A percentile compares a stretch with the other conserved stretches of the same genome.
Conservation (phyloP, 345 rosid species). For the Cardiospermum halicacabum region DNA sequence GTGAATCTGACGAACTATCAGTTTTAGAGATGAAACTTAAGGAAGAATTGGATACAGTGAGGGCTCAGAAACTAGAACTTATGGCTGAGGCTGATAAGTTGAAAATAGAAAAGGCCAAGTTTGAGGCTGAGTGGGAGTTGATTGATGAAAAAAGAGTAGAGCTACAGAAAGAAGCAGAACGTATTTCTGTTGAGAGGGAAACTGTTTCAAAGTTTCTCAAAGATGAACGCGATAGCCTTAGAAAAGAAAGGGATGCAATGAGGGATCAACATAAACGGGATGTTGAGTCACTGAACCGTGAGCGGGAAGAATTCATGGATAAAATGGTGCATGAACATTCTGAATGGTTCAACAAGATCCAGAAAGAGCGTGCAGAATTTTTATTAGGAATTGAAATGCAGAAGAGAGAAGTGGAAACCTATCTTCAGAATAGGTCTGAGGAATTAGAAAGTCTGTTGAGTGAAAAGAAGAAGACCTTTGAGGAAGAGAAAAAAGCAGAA, state of each 20-base stretch:
- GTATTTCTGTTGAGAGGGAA: slow-evolving; percentile 54
- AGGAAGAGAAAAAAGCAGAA: slow-evolving; percentile 68
- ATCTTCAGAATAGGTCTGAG: slow-evolving; percentile 69
- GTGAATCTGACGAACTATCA: slow-evolving; percentile 70
- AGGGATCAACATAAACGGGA: slow-evolving; percentile 58
- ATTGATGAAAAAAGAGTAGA: slow-evolving; percentile 92
- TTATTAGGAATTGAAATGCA: slow-evolving; percentile 77
- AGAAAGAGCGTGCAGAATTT: slow-evolving; percentile 77
- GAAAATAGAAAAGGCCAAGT: slow-evolving; percentile 71
- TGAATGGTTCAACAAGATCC: slow-evolving; percentile 82
- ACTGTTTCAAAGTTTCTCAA: slow-evolving; percentile 61
- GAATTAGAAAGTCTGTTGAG: slow-evolving; percentile 65
- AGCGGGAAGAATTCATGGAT: slow-evolving; percentile 82
- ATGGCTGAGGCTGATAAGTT: slow-evolving; percentile 74
- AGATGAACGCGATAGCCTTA: slow-evolving; percentile 75
- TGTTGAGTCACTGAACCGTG: slow-evolving; percentile 57
- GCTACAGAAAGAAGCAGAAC: slow-evolving; percentile 53
- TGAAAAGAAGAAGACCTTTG: slow-evolving; percentile 78
- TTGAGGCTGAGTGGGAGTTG: slow-evolving; percentile 90
- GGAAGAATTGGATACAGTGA: slow-evolving; percentile 82
- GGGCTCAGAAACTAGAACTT: slow-evolving; percentile 76
- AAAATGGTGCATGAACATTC: slow-evolving; percentile 73
- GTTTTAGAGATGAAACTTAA: slow-evolving; percentile 74
- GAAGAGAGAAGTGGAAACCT: slow-evolving; percentile 72
- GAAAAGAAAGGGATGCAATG: slow-evolving; percentile 63